Percentiles rank a stretch among this genome's conserved stretches.
These are phyloP conservation scores for Nymphaea colorata DNA, from an alignment of 164 flowering plant genomes.

Conservation along the genomic window DNA sequence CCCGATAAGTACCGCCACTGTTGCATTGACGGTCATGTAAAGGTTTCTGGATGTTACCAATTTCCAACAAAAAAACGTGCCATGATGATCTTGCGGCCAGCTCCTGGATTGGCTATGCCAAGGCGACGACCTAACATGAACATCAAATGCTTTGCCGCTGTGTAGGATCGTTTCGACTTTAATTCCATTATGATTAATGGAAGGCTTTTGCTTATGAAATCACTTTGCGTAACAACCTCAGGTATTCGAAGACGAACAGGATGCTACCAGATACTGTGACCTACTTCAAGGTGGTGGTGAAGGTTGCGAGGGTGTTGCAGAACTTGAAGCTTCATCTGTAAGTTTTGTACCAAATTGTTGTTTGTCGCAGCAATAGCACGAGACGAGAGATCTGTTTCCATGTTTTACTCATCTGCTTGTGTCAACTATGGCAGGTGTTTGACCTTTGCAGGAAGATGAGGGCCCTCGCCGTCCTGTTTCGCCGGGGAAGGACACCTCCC, in stretches of 20 bases:
- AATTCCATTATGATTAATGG: too few species aligned
- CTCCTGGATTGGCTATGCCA: too few species aligned
- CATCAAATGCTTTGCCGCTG: too few species aligned
- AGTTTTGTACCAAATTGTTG: constrained; percentile 7
- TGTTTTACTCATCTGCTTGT: neutral
- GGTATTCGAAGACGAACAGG: constrained; percentile 95
- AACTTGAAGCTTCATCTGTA: constrained; percentile 91
- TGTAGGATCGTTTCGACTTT: too few species aligned
- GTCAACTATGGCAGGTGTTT: constrained; percentile 46
- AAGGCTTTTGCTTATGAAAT: too few species aligned
- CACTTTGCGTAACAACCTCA: constrained; percentile 8
- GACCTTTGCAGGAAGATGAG: constrained; percentile 79
- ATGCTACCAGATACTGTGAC: constrained; percentile 76
- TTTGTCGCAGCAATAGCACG: neutral
- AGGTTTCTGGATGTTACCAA: too few species aligned
- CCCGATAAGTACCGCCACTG: too few species aligned
- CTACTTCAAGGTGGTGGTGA: constrained; percentile 85
- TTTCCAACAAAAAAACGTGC: too few species aligned
- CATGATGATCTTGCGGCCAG: too few species aligned
- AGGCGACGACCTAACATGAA: too few species aligned
- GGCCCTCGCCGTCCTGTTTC: constrained; percentile 87
- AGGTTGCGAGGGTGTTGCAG: constrained; percentile 95
- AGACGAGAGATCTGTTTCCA: neutral
- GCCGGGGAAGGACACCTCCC: constrained; percentile 82
- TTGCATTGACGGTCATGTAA: too few species aligned